A percentile compares a stretch with the other conserved stretches of the same genome.
These are phyloP conservation scores for Penicillium coprophilum DNA, from an alignment of 495 filamentous ascomycete species.

Conservation along the genomic window DNA sequence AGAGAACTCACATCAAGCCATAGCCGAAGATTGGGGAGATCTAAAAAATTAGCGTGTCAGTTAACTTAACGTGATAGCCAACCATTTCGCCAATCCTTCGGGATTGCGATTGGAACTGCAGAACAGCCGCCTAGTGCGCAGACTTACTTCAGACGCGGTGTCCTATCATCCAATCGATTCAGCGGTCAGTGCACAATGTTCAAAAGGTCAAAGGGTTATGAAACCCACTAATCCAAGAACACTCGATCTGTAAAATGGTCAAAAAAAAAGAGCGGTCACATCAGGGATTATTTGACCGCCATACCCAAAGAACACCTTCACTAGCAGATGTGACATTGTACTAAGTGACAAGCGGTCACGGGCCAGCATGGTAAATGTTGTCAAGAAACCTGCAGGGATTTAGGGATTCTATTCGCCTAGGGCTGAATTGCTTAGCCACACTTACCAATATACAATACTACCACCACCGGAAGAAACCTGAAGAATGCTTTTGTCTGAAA, in stretches of 20 bases:
- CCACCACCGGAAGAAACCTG: constrained; percentile 85
- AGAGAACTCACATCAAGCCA: constrained; percentile 42
- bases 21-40: constrained; percentile 50
- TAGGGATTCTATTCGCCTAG: constrained; percentile 2
- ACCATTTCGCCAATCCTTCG: constrained; percentile 40
- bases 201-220: constrained; percentile 10
- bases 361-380: constrained; percentile 86
- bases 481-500: constrained; percentile 80
- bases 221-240: constrained; percentile 76
- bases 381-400: constrained; percentile 71
- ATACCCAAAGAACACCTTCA: constrained; percentile 76
- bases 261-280: constrained; percentile 29
- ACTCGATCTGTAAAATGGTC: constrained; percentile 56
- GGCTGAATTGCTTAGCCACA: constrained; percentile 19
- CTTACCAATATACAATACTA: constrained; percentile 72
- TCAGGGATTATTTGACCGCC: constrained; percentile 36
- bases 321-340: constrained; percentile 82
- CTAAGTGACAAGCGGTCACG: constrained; percentile 69
- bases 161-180: constrained; percentile 52
- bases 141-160: constrained; percentile 49
- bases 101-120: constrained; percentile 33
- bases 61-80: constrained; percentile 44
- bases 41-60: constrained; percentile 44
- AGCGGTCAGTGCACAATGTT: constrained; percentile 35
- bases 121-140: constrained; percentile 33